These are phyloP conservation scores for Actinidia arguta DNA, from an alignment of 179 eudicot species.

Conservation along the genomic window DNA sequence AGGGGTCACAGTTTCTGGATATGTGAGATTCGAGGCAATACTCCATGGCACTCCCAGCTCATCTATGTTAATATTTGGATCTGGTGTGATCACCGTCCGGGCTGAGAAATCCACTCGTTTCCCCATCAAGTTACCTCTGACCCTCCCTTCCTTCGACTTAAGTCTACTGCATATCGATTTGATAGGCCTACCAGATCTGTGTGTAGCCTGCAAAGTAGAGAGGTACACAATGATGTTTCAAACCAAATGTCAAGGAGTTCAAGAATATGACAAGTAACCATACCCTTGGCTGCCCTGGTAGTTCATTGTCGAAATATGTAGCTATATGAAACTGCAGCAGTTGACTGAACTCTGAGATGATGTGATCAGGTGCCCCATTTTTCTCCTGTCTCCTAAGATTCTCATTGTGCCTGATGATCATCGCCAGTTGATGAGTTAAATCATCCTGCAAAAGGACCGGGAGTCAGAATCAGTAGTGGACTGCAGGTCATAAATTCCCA, in stretches of 20 bases:
- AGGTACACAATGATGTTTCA: background rate
- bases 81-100: constrained; percentile 98
- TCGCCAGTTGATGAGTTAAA: constrained; percentile 96
- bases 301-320: constrained; percentile 98
- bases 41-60: constrained; percentile 99
- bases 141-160: constrained; percentile 97
- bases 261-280: constrained; percentile 8
- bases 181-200: constrained; percentile 94
- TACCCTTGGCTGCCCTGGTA: constrained; percentile 99
- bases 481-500: background rate
- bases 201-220: constrained; percentile 75
- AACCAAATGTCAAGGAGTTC: background rate
- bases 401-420: constrained; percentile 97
- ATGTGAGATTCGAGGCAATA: constrained; percentile 95
- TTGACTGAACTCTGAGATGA: constrained; percentile 98
- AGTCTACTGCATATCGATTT: constrained; percentile 97
- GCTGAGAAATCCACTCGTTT: constrained; percentile 99
- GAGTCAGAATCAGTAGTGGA: background rate
- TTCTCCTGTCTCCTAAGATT: constrained; percentile 94
- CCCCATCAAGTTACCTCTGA: constrained; percentile 98
- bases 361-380: constrained; percentile 99
- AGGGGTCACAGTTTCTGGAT: constrained; percentile 99
- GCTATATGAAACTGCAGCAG: constrained; percentile 96
- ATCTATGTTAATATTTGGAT: constrained; percentile 97
- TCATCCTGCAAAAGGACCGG: constrained; percentile 66